Base-by-base conservation (phyloP, 2,329 filamentous ascomycete genomes). In the Exophiala sp. region DNA sequence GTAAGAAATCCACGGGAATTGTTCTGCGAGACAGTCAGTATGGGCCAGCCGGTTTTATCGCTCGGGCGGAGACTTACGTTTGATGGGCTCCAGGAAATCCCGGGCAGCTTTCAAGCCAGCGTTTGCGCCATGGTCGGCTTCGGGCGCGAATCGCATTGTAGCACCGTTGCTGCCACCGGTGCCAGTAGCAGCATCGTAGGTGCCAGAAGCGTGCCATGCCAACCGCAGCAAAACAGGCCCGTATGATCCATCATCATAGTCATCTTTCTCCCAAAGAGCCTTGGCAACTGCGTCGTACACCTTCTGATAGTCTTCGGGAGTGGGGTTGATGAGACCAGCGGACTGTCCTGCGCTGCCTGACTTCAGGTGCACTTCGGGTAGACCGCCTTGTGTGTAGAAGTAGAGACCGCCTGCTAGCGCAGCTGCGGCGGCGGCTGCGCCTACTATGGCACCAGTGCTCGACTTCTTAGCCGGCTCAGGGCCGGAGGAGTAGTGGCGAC, bases 201-300 rank as follows among this genome's bases (percentile, higher is more conserved):
- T 98, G 62, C 91, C 91, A 62, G 84, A 89, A 59, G 85, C 83
- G 74, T 97, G 93, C 91, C 93, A 97, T 55, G 88, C 91, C 60
- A 97, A 80, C 64, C 91, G 82, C 58, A 97, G 73, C 49, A 97
- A 76, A 54, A 97, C 89, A 22, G 91, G 93, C 50, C 89, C 91
- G 67, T 94, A 97, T 74, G 86, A 93, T 61, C 93, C 91, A 69
- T 98, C 91, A 65, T 97, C 91, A 68, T 97, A 97, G 60, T 96
- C 85, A 62, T 93, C 88, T 66, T 95, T 82, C 73, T 96, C 87
- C 70, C 93, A 84, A 48, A 97, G 75, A 54, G 77, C 77, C 65
- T 76, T 72, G 48, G 91, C 90, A 62, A 97, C 82, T 65, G 83
- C 84, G 68, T 96, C 80, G 76, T 97, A 97, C 46, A 97, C 88